Base-by-base conservation (phyloP, 345 rosid genomes). In the Murraya koenigii region DNA sequence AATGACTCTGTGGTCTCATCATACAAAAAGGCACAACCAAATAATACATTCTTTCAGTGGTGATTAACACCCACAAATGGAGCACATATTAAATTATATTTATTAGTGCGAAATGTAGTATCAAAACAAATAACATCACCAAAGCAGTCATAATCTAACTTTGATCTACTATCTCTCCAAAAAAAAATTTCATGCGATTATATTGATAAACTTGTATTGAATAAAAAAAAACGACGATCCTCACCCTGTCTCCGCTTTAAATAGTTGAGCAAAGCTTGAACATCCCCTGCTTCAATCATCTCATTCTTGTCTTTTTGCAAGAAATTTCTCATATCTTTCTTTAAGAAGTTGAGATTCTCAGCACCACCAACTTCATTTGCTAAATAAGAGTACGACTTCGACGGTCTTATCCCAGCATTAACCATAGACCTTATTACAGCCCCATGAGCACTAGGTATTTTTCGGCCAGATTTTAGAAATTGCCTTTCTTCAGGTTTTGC, bases 401-500 rank as follows among this genome's bases (percentile, higher is more conserved):
- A 9, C 7, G 7, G 1, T 55, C 67, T 14, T 4, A 4, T 28
- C 1, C 67, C 67, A 13, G 6, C 67, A 28, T 32, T 20, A 63
- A 32, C 67, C 67, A 11, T 63, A 17, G 19, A 63, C 30, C 8
- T 17, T 28, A 30, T 11, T 38, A 63, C 39, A 30, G 1, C 67
- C 39, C 3, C 22, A 63, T 30, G 22, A 63, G 38, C 67, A 28
- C 22, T 6, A 11, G n/a, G 14, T 30, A 63, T 11, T 28, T 30
- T 63, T 32, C 39, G 66, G 13, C 67, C 22, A 3, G 72, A 80
- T 30, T 66, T 75, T 22, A 80, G 26, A 8, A 65, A 28, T 41
- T 69, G 72, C 30, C 71, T 69, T 52, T 80, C 76, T 35, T 60
- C 58, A 28, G 63, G 63, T 38, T 59, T 41, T 6, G 77, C 73